These are phyloP conservation scores for Neonectria magnoliae DNA, from an alignment of 2,329 filamentous ascomycete species.

Conservation along the genomic window DNA sequence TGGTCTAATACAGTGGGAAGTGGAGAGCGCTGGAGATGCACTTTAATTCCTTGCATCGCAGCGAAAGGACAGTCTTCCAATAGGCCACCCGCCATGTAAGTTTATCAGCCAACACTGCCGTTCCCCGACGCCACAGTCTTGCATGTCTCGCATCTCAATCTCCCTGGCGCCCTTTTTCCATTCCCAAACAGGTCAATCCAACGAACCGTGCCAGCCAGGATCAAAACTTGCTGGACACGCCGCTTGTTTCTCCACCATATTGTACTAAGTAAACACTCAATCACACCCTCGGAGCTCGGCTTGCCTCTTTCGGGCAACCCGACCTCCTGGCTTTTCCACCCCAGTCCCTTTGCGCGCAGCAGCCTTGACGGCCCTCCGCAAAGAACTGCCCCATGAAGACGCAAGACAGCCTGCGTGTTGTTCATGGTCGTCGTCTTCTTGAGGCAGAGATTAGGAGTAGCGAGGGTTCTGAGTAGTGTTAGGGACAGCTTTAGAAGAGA, in stretches of 20 bases:
- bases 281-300: slow-evolving; percentile 26
- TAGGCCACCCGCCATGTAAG: slow-evolving; percentile 5
- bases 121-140: not conserved
- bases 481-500: too few relatives aligned
- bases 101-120: not conserved
- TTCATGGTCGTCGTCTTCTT: not conserved
- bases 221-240: slow-evolving; percentile 6
- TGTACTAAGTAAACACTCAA: not conserved
- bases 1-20: not conserved
- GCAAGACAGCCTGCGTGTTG: too few relatives aligned
- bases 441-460: too few relatives aligned
- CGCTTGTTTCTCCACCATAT: slow-evolving; percentile 8
- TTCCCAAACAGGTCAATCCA: not conserved
- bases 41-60: slow-evolving; percentile 15
- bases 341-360: not conserved
- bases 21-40: slow-evolving; percentile 2
- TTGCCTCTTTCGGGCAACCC: slow-evolving; percentile 35
- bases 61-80: not conserved
- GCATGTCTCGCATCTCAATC: not conserved
- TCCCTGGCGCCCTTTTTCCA: not conserved
- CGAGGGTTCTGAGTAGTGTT: too few relatives aligned
- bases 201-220: not conserved
- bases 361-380: slow-evolving; percentile 17
- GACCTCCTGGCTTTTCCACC: slow-evolving; percentile 15
- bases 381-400: slow-evolving; percentile 11